Evolutionary conservation across 2,329 filamentous ascomycete genomes (phyloP), one percentile per base, ranked within the genome.

Genomic region (Fusarium pseudocircinatum): DNA sequence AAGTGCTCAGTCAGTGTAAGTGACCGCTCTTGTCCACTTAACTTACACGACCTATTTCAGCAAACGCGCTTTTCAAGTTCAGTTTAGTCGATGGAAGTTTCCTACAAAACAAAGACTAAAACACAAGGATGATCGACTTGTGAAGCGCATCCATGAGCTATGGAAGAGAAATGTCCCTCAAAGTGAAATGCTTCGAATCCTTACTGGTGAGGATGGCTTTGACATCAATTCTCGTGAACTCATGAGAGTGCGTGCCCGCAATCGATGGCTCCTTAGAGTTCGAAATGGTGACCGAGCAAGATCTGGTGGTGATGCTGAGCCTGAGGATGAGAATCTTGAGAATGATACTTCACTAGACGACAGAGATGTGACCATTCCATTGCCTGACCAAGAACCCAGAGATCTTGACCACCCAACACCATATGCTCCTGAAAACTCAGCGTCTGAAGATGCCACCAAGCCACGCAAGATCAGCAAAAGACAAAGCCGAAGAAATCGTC

Each of bases 41-140:
- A 67, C 72, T 70, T 57, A 72, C 57, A 72, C 43, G 30, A 15
- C 22, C 26, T 44, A 36, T 53, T 20, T 24, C 81, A 93, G 93
- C 81, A 94, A 94, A 84, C 91, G 93, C 68, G 91, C 92, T 47
- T 94, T 92, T 70, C 93, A 94, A 81, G 90, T 87, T 7, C 92
- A 94, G 75, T 94, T 95, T 82, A 92, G 91, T 78, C 87, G 90
- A 79, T 96, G 94, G 94, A 88, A 90, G 13, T 96, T 96, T 75
- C 93, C 93, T 20, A 89, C 87, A 65, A 94, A 94, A 80, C 90
- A 93, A 75, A 90, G 91, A 67, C 90, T 91, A 2, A 90, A 91
- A 4, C 89, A 94, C 78, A 93, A 92, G 78, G 92, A 94, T 79
- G 84, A 86, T 20, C 85, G 84, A 30, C 87, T 96, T 13, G 89